Base-by-base conservation (phyloP, 2,329 filamentous ascomycete species). In the Fusarium sp. region DNA sequence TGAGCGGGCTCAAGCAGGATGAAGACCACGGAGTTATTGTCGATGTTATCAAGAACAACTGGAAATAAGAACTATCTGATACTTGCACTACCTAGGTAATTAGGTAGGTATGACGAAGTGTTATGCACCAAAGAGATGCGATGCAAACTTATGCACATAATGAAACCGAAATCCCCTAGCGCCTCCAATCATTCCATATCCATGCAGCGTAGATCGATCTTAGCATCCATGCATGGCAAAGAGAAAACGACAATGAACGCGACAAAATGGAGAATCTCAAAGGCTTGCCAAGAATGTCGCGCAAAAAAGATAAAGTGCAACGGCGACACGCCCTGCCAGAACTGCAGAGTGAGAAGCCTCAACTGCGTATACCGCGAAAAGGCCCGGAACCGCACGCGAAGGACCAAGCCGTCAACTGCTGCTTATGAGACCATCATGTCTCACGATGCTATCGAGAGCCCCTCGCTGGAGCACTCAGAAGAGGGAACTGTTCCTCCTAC, bases 1-100 rank as follows among this genome's bases (percentile, higher is more conserved):
- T 94, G 1, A 90, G 87, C 70, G 91, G 91, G 5, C 74, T 94
- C 74, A 89, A 88, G 78, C 89, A 93, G 75, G 82, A 91, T 68
- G 85, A 93, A 77, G 91, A 93, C 74, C 91, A 95, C 75, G 86
- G 86, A 8, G 85, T 93, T 34, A 87, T 94, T 70, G 83, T 91
- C 1, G 89, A 93, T 73, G 86, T 86, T 1, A 80, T 93, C 38
- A 80, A 81, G 67, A 83, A 85, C 26, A 76, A 80, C 53, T 83
- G 80, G 80, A 70, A 58, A 40, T 71, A 57, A 46, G 42, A 55
- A 29, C 39, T 32, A 32, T 11, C 13, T 13, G 44, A 11, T 44
- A 42, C n/a, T n/a, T n/a, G n/a, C n/a, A n/a, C n/a, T n/a, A n/a
- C n/a, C n/a, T n/a, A n/a, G n/a, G n/a, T n/a, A n/a, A n/a, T n/a